Percentiles rank a stretch among this genome's conserved stretches.
Conservation (phyloP, 1,284 basidiomycete species). For the Cystobasidium sp. region DNA sequence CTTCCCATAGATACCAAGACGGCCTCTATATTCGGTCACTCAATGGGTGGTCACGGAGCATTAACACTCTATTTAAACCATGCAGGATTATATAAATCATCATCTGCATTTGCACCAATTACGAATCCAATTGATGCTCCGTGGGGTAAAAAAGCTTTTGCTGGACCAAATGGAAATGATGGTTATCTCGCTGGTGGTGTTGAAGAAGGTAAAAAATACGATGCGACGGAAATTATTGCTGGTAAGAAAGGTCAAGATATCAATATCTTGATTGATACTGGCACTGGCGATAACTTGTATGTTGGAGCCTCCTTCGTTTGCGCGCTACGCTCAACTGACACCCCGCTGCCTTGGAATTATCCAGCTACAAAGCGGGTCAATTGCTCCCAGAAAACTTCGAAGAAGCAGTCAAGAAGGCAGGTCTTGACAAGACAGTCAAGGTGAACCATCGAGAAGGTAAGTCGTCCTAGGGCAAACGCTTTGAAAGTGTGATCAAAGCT, state of each 20-base stretch:
- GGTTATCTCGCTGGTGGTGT: constrained; percentile 83
- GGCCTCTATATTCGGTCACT: constrained; percentile 77
- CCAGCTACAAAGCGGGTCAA: constrained; percentile 83
- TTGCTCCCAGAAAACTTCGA: constrained; percentile 87
- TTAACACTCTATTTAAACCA: constrained; percentile 83
- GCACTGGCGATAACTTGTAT: constrained; percentile 58
- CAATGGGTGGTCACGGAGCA: constrained; percentile 85
- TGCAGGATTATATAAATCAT: constrained; percentile 73
- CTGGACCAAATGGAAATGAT: constrained; percentile 45
- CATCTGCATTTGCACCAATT: constrained; percentile 92
- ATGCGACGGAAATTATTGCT: constrained; percentile 82
- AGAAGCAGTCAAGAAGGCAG: constrained; percentile 72
- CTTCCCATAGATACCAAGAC: constrained; percentile 68
- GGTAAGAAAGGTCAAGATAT: constrained; percentile 62
- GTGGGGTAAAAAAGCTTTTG: constrained; percentile 93
- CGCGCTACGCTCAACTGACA: neutral
- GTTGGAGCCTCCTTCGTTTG: neutral
- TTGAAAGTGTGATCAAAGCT: neutral
- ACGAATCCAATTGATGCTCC: constrained; percentile 83
- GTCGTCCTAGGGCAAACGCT: neutral
- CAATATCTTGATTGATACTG: constrained; percentile 75
- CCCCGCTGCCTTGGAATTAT: neutral
- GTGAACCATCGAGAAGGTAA: constrained; percentile 72
- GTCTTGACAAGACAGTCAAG: constrained; percentile 75
- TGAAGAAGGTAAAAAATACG: constrained; percentile 78